These are phyloP conservation scores for Suaeda aralocaspica DNA, from an alignment of 148 eudicot species.

Conservation along the genomic window DNA sequence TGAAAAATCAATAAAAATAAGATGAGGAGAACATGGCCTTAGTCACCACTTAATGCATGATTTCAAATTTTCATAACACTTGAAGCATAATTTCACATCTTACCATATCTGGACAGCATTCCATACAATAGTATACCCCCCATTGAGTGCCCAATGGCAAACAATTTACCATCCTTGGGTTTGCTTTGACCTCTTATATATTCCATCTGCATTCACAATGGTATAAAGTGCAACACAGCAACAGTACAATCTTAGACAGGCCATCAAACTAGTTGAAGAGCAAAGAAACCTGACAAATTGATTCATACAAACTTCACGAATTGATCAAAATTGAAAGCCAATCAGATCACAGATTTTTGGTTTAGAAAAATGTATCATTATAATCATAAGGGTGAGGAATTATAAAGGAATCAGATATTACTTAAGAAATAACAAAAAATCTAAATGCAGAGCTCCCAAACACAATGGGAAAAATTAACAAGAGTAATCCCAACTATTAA, in stretches of 20 bases:
- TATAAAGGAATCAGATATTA: constrained; percentile 3
- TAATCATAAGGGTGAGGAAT: not conserved
- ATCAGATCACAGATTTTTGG: not conserved
- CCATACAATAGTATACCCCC: constrained; percentile 96
- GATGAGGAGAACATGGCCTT: too few species aligned
- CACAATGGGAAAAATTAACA: too few species aligned
- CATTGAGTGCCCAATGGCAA: constrained; percentile 99
- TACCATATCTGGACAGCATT: constrained; percentile 78
- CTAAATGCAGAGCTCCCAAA: not conserved
- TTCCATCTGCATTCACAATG: constrained; percentile 57
- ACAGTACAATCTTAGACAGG: not conserved
- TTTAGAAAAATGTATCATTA: not conserved
- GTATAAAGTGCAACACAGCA: constrained; percentile 1
- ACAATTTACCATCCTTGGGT: constrained; percentile 79
- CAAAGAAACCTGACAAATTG: not conserved
- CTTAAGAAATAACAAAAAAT: too few species aligned
- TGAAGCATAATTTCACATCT: constrained; percentile 15
- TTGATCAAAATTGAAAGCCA: not conserved
- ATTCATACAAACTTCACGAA: too few species aligned
- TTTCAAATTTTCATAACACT: not conserved
- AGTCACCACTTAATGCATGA: not conserved
- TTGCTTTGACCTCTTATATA: constrained; percentile 66
- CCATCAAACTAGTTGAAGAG: not conserved
- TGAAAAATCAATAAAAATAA: too few species aligned
- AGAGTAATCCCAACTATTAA: too few species aligned